Conservation (phyloP, 495 filamentous ascomycete genomes). For the Penicillium arizonense region DNA sequence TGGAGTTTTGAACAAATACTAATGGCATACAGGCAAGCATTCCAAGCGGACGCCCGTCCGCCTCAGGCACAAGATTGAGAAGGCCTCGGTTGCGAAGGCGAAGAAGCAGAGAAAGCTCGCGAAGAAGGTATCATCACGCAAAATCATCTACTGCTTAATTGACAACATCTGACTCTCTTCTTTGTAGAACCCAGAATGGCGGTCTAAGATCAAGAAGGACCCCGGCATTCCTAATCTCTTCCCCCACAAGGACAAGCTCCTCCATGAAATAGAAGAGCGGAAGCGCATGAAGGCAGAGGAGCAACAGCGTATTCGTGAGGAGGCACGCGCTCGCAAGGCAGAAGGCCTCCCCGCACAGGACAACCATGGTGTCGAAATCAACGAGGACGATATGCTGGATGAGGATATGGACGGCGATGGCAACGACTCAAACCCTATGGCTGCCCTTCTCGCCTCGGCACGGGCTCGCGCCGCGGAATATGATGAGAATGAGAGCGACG, state of each 20-base stretch:
- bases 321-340: constrained; percentile 62
- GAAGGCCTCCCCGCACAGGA: constrained; percentile 38
- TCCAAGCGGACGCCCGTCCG: constrained; percentile 91
- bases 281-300: constrained; percentile 80
- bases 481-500: constrained; percentile 59
- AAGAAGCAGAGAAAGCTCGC: constrained; percentile 82
- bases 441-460: constrained; percentile 88
- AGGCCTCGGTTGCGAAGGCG: constrained; percentile 86
- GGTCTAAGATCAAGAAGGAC: constrained; percentile 90
- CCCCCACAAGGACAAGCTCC: constrained; percentile 93
- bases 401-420: constrained; percentile 55
- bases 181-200: constrained; percentile 84
- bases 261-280: constrained; percentile 90
- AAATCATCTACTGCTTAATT: neutral
- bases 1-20: constrained; percentile 7
- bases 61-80: constrained; percentile 92
- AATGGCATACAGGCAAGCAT: constrained; percentile 66
- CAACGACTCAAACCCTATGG: constrained; percentile 81
- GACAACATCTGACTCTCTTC: constrained; percentile 7
- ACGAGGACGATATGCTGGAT: constrained; percentile 49
- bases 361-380: constrained; percentile 38
- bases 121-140: constrained; percentile 59
- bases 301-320: constrained; percentile 62
- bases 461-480: constrained; percentile 81
- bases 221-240: constrained; percentile 96